phyloP scores from a whole-genome alignment of 2,329 filamentous ascomycete species.

The Aspergillus awamori region DNA sequence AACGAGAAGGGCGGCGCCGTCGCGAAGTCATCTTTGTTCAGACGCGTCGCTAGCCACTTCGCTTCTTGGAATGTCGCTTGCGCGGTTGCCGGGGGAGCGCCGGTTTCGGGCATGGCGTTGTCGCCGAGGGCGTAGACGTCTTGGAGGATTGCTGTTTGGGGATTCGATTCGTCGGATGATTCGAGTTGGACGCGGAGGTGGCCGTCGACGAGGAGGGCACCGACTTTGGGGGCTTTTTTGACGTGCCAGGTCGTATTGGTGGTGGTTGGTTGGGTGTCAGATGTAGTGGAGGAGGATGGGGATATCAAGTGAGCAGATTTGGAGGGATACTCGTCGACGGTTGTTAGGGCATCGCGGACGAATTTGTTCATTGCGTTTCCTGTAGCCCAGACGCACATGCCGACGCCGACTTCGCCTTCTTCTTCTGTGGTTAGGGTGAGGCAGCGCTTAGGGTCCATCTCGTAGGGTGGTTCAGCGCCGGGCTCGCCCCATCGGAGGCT shows the following conservation, averaged over 20 bases:
- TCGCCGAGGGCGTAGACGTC: conserved; percentile 62
- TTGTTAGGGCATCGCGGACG: conserved; percentile 30
- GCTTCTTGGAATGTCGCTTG: conserved; percentile 64
- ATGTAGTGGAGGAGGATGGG: too few relatives aligned
- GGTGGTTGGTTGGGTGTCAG: not conserved
- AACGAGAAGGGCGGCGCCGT: conserved; percentile 52
- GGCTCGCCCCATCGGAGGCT: conserved; percentile 56
- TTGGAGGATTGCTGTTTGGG: conserved; percentile 46
- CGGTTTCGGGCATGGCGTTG: conserved; percentile 57
- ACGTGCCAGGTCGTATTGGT: conserved; percentile 48
- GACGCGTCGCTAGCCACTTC: conserved; percentile 57
- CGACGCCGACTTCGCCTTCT: conserved; percentile 60
- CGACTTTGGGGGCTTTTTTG: conserved; percentile 51
- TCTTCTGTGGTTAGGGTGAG: conserved; percentile 59
- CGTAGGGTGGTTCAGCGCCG: conserved; percentile 35
- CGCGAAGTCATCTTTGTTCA: conserved; percentile 54
- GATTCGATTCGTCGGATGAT: not conserved
- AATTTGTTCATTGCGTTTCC: conserved; percentile 43
- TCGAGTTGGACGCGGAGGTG: conserved; percentile 59
- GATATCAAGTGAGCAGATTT: conserved; percentile 30
- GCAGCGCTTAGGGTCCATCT: conserved; percentile 48
- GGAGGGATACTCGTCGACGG: conserved; percentile 38
- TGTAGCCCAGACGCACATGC: conserved; percentile 63
- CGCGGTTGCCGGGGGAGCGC: conserved; percentile 59
- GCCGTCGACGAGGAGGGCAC: conserved; percentile 58